Evolutionary conservation across 2,329 filamentous ascomycete genomes (phyloP).

Genomic region (Pseudogymnoascus verrucosus): DNA sequence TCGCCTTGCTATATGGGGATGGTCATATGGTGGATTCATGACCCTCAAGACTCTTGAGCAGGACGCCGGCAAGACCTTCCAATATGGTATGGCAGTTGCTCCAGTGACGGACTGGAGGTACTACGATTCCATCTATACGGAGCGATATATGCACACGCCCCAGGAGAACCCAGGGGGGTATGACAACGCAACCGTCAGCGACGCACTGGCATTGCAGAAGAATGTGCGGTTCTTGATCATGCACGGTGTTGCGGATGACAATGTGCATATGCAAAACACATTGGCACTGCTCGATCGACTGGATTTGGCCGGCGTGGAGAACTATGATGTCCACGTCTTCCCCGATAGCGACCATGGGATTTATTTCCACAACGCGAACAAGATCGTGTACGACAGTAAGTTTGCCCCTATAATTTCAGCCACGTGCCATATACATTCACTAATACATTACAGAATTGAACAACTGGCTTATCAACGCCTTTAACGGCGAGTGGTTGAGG

Average conservation of each 20-base stretch:
- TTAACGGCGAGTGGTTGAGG: conserved; percentile 86
- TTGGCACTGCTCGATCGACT: conserved; percentile 79
- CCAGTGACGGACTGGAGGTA: conserved; percentile 98
- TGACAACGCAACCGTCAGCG: conserved; percentile 61
- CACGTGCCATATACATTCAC: conserved; percentile 15
- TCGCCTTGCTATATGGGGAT: conserved; percentile 92
- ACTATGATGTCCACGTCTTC: conserved; percentile 95
- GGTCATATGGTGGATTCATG: conserved; percentile 95
- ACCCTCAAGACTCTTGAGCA: conserved; percentile 90
- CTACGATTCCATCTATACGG: conserved; percentile 91
- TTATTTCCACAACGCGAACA: conserved; percentile 86
- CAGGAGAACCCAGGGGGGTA: conserved; percentile 76
- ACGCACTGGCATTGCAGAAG: conserved; percentile 62
- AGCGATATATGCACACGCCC: conserved; percentile 95
- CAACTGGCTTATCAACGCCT: conserved; percentile 93
- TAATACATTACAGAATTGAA: conserved; percentile 54
- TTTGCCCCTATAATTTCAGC: conserved; percentile 21
- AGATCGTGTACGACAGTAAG: conserved; percentile 88
- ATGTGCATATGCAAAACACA: conserved; percentile 95
- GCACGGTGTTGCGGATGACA: conserved; percentile 95
- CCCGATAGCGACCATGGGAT: conserved; percentile 95
- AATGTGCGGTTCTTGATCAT: conserved; percentile 89
- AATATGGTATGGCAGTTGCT: conserved; percentile 95
- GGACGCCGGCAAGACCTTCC: conserved; percentile 83
- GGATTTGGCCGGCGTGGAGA: conserved; percentile 72